A percentile compares a stretch with the other conserved stretches of the same genome.
phyloP scores from a whole-genome alignment of 129 eudicot species.

The Gnaphalium uliginosum region DNA sequence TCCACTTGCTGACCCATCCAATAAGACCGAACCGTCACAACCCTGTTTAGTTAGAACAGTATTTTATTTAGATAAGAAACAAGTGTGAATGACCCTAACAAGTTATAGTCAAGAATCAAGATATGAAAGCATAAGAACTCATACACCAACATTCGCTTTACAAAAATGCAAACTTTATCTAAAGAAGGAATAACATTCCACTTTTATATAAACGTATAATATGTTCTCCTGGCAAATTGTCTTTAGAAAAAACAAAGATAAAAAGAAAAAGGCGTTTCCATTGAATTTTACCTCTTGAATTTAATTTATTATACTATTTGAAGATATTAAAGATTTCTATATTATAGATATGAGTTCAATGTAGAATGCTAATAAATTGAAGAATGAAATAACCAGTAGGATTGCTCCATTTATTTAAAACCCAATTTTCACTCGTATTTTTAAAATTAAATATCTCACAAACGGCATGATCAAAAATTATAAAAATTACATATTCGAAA shows the following conservation, averaged over 20 bases:
- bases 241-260: not conserved
- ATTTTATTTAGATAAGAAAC: not conserved
- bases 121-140: not conserved
- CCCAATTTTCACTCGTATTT: too few species aligned
- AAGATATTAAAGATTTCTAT: too few species aligned
- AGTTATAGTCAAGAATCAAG: not conserved
- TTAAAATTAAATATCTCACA: too few species aligned
- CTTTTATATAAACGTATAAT: not conserved
- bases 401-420: too few species aligned
- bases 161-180: not conserved
- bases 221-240: not conserved
- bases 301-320: too few species aligned
- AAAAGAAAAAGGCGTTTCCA: not conserved
- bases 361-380: too few species aligned
- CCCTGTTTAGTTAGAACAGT: conserved; percentile 38
- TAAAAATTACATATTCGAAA: too few species aligned
- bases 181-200: not conserved
- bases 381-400: too few species aligned
- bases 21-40: conserved; percentile 69
- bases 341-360: too few species aligned
- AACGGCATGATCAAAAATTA: too few species aligned
- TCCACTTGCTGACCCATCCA: conserved; percentile 68
- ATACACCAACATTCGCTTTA: not conserved
- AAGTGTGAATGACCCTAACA: not conserved
- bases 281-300: not conserved